These are phyloP conservation scores for Trichophyton benhamiae DNA, from an alignment of 2,329 filamentous ascomycete species.

Conservation along the genomic window DNA sequence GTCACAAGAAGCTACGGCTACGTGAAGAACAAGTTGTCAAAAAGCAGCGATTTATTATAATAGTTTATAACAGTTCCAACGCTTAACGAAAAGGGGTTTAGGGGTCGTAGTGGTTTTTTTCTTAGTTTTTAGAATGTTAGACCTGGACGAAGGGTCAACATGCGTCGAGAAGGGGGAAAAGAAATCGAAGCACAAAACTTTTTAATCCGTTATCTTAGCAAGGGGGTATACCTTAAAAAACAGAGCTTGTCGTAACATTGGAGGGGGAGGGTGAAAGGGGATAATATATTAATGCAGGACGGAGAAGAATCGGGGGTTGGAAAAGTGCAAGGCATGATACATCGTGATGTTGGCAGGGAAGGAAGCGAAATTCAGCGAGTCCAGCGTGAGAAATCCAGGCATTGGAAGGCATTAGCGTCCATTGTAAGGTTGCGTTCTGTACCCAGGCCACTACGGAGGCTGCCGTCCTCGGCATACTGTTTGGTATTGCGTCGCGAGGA, in stretches of 20 bases:
- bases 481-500: constrained; percentile 28
- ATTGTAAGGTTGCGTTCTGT: constrained; percentile 28
- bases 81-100: neutral
- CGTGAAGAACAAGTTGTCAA: neutral
- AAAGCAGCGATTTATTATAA: neutral
- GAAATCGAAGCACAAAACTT: neutral
- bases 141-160: neutral
- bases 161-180: neutral
- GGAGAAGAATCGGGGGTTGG: neutral
- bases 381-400: constrained; percentile 34
- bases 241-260: neutral
- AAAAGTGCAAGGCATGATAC: neutral
- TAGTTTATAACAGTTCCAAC: neutral
- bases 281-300: neutral
- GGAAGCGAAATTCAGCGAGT: constrained; percentile 19
- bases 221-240: neutral
- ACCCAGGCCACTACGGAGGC: constrained; percentile 24
- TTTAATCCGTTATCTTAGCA: constrained; percentile 3
- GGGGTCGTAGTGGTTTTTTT: too few species aligned
- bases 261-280: neutral
- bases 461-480: constrained; percentile 24
- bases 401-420: constrained; percentile 28
- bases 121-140: neutral
- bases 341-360: constrained; percentile 13
- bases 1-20: too few species aligned